phyloP scores from a whole-genome alignment of 1,284 basidiomycete species.

The Puccinia horiana region DNA sequence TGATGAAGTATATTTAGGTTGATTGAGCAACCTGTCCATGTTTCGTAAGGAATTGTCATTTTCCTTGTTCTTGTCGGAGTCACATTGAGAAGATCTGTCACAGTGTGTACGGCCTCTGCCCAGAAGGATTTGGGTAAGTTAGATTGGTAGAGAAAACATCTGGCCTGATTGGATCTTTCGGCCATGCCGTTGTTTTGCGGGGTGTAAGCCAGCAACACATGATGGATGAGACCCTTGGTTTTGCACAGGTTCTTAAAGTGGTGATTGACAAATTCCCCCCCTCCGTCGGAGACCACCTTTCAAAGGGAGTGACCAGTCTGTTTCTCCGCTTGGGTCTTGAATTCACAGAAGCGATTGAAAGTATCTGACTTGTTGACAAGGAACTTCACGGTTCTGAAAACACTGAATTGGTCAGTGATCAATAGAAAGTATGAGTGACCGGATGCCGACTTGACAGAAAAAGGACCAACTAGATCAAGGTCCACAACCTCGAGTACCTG shows the following conservation, averaged over 20 bases:
- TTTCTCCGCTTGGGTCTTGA: background rate
- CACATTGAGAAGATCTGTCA: background rate
- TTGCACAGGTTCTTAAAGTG: background rate
- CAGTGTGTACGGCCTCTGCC: slow-evolving; percentile 28
- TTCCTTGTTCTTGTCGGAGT: background rate
- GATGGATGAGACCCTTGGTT: background rate
- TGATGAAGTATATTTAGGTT: background rate
- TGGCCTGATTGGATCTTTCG: slow-evolving; percentile 7
- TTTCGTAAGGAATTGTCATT: background rate
- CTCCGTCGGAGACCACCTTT: background rate
- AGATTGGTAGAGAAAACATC: background rate
- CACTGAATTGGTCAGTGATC: background rate
- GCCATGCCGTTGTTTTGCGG: slow-evolving; percentile 18
- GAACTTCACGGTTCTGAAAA: background rate
- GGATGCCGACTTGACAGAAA: background rate
- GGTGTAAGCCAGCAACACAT: background rate
- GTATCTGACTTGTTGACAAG: background rate
- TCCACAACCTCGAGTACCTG: background rate
- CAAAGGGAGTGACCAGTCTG: background rate
- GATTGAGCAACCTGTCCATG: background rate
- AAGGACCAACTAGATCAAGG: background rate
- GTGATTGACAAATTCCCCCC: slow-evolving; percentile 18
- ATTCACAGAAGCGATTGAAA: background rate
- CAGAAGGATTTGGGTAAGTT: background rate
- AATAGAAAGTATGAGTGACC: background rate